Conservation (phyloP, 441 rosid species). For the Erodium moschatum region DNA sequence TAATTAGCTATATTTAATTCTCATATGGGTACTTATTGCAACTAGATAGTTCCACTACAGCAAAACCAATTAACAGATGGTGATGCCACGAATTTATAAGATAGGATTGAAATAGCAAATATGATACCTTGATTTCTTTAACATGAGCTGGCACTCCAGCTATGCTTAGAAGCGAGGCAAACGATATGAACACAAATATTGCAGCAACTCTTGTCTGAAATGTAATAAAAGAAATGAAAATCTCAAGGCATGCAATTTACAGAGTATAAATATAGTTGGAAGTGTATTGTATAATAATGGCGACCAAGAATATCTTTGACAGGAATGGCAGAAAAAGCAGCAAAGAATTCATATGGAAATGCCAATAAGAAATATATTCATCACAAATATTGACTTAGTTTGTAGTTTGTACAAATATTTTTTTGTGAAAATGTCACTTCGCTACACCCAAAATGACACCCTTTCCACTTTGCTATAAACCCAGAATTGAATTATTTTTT, state of each 20-base stretch:
- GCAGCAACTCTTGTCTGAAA: constrained; percentile 89
- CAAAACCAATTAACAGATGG: background rate
- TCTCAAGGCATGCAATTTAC: background rate
- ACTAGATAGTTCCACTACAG: background rate
- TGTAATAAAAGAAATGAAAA: constrained; percentile 20
- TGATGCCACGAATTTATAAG: background rate
- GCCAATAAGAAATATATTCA: background rate
- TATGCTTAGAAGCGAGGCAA: constrained; percentile 78
- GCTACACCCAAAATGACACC: no score
- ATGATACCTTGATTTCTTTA: constrained; percentile 71
- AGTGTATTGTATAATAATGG: background rate
- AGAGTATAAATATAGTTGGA: background rate
- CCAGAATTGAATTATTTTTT: no score
- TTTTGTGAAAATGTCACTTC: no score
- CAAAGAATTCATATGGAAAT: background rate
- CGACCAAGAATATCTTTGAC: background rate
- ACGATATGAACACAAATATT: constrained; percentile 70
- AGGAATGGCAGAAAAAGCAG: background rate
- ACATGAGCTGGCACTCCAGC: constrained; percentile 66
- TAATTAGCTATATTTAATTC: background rate
- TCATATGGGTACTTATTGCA: background rate
- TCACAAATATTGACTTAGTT: background rate
- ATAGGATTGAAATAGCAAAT: constrained; percentile 5
- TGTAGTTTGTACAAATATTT: background rate
- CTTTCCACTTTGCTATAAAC: no score